Evolutionary conservation across 139 green algal genomes (phyloP).

Genomic region (Micractinium sp.): DNA sequence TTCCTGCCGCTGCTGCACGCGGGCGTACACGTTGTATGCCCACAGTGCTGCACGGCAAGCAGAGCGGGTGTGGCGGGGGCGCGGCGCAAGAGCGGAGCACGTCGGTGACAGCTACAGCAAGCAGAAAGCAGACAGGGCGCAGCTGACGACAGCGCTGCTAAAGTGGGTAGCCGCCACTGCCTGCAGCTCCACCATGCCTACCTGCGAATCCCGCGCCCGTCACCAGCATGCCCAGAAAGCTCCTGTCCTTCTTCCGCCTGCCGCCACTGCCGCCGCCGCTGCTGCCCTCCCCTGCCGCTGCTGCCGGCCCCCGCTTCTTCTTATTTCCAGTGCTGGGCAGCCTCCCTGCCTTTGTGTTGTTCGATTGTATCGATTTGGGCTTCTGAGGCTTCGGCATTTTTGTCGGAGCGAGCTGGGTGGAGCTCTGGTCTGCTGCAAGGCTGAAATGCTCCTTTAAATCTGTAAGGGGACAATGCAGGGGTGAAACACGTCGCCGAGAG

Average conservation of each 20-base stretch:
- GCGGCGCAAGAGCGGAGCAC: background rate
- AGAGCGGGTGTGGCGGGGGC: background rate
- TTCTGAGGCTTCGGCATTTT: too few relatives aligned
- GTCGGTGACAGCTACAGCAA: background rate
- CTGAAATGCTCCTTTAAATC: too few relatives aligned
- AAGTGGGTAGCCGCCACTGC: background rate
- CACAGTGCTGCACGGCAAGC: background rate
- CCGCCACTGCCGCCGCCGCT: background rate
- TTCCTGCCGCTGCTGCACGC: background rate
- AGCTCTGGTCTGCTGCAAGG: too few relatives aligned
- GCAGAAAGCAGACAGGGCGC: background rate
- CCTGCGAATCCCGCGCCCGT: conserved; percentile 9
- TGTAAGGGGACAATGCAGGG: too few relatives aligned
- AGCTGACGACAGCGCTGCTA: background rate
- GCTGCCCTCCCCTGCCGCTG: background rate
- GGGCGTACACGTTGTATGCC: conserved; percentile 23
- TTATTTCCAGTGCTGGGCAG: conserved; percentile 20
- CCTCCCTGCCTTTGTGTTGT: background rate
- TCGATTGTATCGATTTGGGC: background rate
- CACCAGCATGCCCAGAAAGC: conserved; percentile 15
- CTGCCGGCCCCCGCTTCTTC: background rate
- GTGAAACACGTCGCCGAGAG: too few relatives aligned
- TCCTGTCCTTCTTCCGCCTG: conserved; percentile 6
- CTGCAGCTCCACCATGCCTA: background rate
- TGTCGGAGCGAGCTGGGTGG: too few relatives aligned